Evolutionary conservation across 371 early-diverging fungal species (phyloP).

Genomic region (Catenaria anguillulae): DNA sequence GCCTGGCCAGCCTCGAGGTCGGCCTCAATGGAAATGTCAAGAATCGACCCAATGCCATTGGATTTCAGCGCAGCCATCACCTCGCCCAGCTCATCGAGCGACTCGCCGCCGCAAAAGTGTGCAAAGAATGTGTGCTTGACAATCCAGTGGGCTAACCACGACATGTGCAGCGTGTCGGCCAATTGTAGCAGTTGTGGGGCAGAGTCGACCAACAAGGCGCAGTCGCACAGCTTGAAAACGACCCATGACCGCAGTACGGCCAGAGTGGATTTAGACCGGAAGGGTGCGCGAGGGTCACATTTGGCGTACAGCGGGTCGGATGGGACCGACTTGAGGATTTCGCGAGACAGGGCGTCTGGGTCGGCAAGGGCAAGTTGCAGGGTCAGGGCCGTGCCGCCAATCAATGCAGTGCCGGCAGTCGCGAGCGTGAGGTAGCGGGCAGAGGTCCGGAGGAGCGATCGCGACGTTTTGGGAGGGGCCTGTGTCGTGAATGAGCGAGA

Average conservation of each 20-base stretch:
- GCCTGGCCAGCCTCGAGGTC: conserved; percentile 43
- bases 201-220: neutral
- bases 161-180: conserved; percentile 35
- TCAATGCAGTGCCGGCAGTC: neutral
- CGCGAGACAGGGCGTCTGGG: neutral
- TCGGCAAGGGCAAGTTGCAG: neutral
- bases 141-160: conserved; percentile 47
- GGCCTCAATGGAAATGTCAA: conserved; percentile 79
- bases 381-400: neutral
- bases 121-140: conserved; percentile 73
- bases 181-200: conserved; percentile 46
- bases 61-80: conserved; percentile 55
- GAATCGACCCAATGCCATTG: conserved; percentile 64
- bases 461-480: neutral
- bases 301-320: neutral
- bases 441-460: neutral
- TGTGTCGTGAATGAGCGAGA: neutral
- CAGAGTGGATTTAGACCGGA: neutral
- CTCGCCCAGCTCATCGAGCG: conserved; percentile 63
- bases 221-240: conserved; percentile 14
- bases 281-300: neutral
- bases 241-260: conserved; percentile 36
- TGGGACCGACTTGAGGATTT: neutral
- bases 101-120: conserved; percentile 90
- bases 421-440: neutral